Percentiles rank a stretch among this genome's conserved stretches.
phyloP scores from a whole-genome alignment of 1,284 basidiomycete genomes.

The Omphalotus olearius region DNA sequence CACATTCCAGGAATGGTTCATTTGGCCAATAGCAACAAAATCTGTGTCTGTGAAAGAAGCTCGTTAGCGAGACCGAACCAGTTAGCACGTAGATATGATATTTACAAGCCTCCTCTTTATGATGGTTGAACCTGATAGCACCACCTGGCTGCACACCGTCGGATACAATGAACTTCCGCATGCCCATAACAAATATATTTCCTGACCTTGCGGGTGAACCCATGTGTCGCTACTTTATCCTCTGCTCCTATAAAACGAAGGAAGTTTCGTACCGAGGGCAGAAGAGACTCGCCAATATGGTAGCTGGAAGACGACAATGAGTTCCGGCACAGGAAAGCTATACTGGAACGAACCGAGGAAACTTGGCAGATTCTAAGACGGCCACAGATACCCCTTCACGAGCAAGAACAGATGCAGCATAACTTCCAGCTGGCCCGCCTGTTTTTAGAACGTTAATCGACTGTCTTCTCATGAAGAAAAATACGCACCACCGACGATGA shows the following conservation, averaged over 20 bases:
- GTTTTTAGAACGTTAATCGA: slow-evolving; percentile 20
- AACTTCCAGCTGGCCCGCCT: slow-evolving; percentile 68
- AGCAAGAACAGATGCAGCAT: slow-evolving; percentile 65
- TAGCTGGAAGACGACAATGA: slow-evolving; percentile 34
- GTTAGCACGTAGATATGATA: neutral
- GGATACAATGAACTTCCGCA: neutral
- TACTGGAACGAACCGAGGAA: slow-evolving; percentile 49
- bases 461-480: slow-evolving; percentile 13
- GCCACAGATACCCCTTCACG: slow-evolving; percentile 68
- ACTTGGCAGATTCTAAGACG: slow-evolving; percentile 62
- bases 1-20: slow-evolving; percentile 17
- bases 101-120: slow-evolving; percentile 14
- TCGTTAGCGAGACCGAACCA: neutral
- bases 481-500: slow-evolving; percentile 45
- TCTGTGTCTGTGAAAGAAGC: slow-evolving; percentile 11
- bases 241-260: slow-evolving; percentile 59
- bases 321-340: neutral
- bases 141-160: slow-evolving; percentile 23
- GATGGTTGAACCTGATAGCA: slow-evolving; percentile 20
- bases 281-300: slow-evolving; percentile 62
- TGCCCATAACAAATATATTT: neutral
- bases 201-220: slow-evolving; percentile 53
- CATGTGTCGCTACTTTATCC: slow-evolving; percentile 43
- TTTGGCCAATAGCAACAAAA: slow-evolving; percentile 16
- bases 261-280: slow-evolving; percentile 58